Percentiles rank a stretch among this genome's conserved stretches.
Evolutionary conservation across 2,329 filamentous ascomycete species (phyloP).

Genomic region (Penicillium sp.): DNA sequence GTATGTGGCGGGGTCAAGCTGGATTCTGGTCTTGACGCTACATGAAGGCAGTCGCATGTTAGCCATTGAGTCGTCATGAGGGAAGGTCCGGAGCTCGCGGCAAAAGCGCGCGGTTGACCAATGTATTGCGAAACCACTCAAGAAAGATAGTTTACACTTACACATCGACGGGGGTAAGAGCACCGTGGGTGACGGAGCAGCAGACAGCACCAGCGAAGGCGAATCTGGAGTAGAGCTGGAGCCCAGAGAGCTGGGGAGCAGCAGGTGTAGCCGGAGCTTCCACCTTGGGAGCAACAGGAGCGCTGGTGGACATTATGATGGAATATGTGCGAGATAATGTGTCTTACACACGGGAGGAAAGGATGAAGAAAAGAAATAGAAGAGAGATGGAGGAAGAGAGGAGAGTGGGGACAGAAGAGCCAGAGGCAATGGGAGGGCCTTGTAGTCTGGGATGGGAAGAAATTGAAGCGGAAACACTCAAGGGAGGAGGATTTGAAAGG

Average conservation of each 20-base stretch:
- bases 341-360: constrained; percentile 25
- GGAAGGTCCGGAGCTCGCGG: constrained; percentile 5
- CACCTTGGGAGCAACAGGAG: constrained; percentile 53
- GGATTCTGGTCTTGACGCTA: constrained; percentile 94
- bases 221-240: constrained; percentile 90
- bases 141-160: constrained; percentile 63
- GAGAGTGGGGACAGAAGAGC: constrained; percentile 26
- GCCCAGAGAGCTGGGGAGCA: constrained; percentile 58
- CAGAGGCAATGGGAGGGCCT: constrained; percentile 22
- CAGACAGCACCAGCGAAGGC: constrained; percentile 97
- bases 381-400: constrained; percentile 18
- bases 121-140: constrained; percentile 20
- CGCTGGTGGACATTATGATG: constrained; percentile 50
- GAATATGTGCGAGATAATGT: constrained; percentile 23
- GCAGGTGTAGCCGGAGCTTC: constrained; percentile 22
- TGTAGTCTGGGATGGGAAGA: constrained; percentile 13
- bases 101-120: constrained; percentile 19
- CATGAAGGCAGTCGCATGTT: constrained; percentile 32
- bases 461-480: constrained; percentile 21
- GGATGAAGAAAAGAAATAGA: constrained; percentile 21
- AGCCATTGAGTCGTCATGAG: constrained; percentile 11
- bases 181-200: constrained; percentile 97
- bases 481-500: constrained; percentile 33
- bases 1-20: constrained; percentile 88
- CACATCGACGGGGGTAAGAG: constrained; percentile 98